A percentile compares a stretch with the other conserved stretches of the same genome.
Evolutionary conservation across 75 land plant genomes (phyloP).

Genomic region (Cupressus sempervirens): DNA sequence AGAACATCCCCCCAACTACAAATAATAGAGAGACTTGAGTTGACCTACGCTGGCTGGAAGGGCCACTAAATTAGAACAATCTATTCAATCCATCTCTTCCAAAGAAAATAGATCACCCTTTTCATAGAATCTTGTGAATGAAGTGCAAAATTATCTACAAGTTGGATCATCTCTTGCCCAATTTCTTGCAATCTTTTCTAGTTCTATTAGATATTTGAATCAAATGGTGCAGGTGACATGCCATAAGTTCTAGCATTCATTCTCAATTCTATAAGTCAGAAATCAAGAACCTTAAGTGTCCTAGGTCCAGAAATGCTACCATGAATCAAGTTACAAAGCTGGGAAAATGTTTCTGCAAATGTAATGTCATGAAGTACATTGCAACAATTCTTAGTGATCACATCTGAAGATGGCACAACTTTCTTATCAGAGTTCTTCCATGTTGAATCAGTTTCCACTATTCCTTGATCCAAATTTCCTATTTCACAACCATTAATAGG

Average conservation of each 20-base stretch:
- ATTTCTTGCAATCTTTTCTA: too few relatives aligned
- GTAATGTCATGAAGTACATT: conserved; percentile 12
- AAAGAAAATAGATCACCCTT: too few relatives aligned
- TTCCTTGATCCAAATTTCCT: not conserved
- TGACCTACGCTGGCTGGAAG: too few relatives aligned
- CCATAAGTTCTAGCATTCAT: conserved; percentile 43
- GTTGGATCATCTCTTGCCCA: too few relatives aligned
- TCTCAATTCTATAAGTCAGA: conserved; percentile 36
- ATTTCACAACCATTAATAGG: not conserved
- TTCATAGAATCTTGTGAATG: too few relatives aligned
- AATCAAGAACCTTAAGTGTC: conserved; percentile 20
- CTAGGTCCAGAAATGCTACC: conserved; percentile 13
- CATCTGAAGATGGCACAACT: conserved; percentile 1
- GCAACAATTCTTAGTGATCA: conserved; percentile 13
- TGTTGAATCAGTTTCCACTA: not conserved
- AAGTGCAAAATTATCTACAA: too few relatives aligned
- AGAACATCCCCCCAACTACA: too few relatives aligned
- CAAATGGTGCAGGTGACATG: conserved; percentile 29
- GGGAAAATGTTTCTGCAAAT: conserved; percentile 11
- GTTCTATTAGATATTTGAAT: conserved; percentile 39
- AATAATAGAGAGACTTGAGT: too few relatives aligned
- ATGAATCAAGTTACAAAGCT: conserved; percentile 21
- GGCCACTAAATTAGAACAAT: too few relatives aligned
- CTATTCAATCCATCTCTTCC: too few relatives aligned
- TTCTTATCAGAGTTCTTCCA: not conserved